Percentiles rank a stretch among this genome's conserved stretches.
phyloP scores from a whole-genome alignment of 2,329 filamentous ascomycete genomes.

The Arthrobotrys sphaeroides region DNA sequence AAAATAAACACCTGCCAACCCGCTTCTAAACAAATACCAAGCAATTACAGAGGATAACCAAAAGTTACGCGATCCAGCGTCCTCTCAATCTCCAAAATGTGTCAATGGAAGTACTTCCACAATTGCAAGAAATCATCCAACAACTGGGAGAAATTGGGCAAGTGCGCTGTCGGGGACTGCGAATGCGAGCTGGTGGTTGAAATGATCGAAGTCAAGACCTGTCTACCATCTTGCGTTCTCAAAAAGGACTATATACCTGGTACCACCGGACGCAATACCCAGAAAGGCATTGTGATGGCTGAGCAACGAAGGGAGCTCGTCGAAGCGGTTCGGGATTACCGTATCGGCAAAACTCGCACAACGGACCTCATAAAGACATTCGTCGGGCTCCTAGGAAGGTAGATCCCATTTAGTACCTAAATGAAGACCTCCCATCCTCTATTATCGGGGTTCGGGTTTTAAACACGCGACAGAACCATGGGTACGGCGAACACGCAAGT shows the following conservation, averaged over 20 bases:
- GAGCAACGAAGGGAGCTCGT: background rate
- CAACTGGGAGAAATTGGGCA: background rate
- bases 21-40: too few species aligned
- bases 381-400: background rate
- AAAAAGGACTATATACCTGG: background rate
- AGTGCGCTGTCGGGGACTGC: background rate
- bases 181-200: background rate
- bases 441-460: too few species aligned
- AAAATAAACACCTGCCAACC: too few species aligned
- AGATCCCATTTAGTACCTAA: background rate
- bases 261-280: background rate
- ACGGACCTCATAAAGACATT: background rate
- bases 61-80: too few species aligned
- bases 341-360: background rate
- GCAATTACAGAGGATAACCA: too few species aligned
- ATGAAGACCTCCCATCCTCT: too few species aligned
- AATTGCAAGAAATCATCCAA: background rate
- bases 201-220: background rate
- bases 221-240: background rate
- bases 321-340: background rate
- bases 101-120: slow-evolving; percentile 1
- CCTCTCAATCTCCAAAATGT: background rate
- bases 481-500: background rate
- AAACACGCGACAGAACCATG: background rate
- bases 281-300: background rate